A percentile compares a stretch with the other conserved stretches of the same genome.
Evolutionary conservation across 345 rosid species (phyloP).

Genomic region (Gossypium raimondii): DNA sequence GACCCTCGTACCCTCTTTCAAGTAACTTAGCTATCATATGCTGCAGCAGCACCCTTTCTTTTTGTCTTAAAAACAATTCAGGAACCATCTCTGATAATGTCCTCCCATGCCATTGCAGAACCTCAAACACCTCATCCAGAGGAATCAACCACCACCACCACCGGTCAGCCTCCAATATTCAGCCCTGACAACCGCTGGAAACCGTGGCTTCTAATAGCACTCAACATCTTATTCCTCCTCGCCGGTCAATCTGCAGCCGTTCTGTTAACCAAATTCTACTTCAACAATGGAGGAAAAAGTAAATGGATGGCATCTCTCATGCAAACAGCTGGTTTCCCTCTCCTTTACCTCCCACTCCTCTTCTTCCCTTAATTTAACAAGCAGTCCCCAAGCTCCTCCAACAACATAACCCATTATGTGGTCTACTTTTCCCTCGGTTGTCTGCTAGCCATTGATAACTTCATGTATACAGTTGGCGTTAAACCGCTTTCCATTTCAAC

Average conservation of each 20-base stretch:
- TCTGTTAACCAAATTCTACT: slow-evolving; percentile 22
- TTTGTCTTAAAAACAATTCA: background rate
- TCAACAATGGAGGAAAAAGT: slow-evolving; percentile 28
- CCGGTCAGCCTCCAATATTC: background rate
- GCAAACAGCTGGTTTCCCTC: slow-evolving; percentile 35
- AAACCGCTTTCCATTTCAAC: slow-evolving; percentile 36
- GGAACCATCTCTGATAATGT: background rate
- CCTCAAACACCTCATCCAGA: background rate
- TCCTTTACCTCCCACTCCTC: slow-evolving; percentile 19
- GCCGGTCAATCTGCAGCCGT: slow-evolving; percentile 22
- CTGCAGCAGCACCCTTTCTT: background rate
- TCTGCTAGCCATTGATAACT: slow-evolving; percentile 33
- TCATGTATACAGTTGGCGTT: slow-evolving; percentile 33
- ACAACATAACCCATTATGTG: slow-evolving; percentile 11
- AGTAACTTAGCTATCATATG: no score
- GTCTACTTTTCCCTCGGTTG: slow-evolving; percentile 33
- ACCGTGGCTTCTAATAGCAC: slow-evolving; percentile 22
- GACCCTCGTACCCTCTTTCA: no score
- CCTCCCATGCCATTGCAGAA: background rate
- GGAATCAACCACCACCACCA: background rate
- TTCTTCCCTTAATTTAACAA: background rate
- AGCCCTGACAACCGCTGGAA: slow-evolving; percentile 9
- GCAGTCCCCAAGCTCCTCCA: background rate
- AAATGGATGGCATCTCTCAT: slow-evolving; percentile 37
- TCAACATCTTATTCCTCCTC: slow-evolving; percentile 18